These are phyloP conservation scores for Fraxinus floribunda DNA, from an alignment of 305 asterid species.

Conservation along the genomic window DNA sequence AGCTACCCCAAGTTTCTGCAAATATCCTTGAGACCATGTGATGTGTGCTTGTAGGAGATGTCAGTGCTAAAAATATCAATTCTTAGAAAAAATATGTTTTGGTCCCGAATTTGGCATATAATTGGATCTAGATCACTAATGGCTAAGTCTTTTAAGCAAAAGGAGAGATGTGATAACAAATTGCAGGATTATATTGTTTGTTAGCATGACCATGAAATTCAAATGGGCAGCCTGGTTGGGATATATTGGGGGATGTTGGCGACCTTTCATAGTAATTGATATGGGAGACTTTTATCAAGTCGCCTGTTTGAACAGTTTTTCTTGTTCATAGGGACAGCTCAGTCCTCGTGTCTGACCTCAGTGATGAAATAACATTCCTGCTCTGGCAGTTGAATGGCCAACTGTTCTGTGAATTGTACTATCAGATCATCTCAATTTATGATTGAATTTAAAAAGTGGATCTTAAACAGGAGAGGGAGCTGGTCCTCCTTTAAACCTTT, in stretches of 20 bases:
- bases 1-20: not conserved
- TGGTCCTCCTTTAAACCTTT: not conserved
- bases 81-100: not conserved
- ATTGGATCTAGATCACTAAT: not conserved
- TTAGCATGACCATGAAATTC: not conserved
- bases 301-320: not conserved
- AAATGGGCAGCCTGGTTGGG: not conserved
- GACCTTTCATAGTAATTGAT: not conserved
- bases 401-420: not conserved
- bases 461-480: not conserved
- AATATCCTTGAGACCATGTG: not conserved
- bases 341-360: not conserved
- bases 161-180: not conserved
- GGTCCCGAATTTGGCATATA: not conserved
- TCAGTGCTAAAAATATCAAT: not conserved
- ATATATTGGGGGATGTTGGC: not conserved
- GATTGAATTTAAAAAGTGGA: not conserved
- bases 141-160: not conserved
- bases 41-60: not conserved
- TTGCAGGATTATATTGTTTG: not conserved
- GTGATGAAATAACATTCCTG: not conserved
- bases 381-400: not conserved
- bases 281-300: not conserved
- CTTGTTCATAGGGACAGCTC: not conserved
- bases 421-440: not conserved